Percentiles rank a stretch among this genome's conserved stretches.
Evolutionary conservation across 208 protist genomes (phyloP).

Genomic region (Crithidia sp.): DNA sequence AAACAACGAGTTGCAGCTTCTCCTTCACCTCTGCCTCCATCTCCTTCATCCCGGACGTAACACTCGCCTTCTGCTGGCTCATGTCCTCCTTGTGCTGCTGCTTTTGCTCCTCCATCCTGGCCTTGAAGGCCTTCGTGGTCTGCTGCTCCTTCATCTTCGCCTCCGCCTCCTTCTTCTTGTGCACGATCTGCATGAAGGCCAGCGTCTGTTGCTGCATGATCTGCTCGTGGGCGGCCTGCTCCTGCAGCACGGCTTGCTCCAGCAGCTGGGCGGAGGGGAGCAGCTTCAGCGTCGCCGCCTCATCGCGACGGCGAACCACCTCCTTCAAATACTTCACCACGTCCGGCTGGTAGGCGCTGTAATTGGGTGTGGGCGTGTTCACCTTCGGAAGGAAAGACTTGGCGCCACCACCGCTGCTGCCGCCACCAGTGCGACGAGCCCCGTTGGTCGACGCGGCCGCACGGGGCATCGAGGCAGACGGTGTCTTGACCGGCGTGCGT

Average conservation of each 20-base stretch:
- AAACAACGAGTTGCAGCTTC: conserved; percentile 41
- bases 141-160: conserved; percentile 49
- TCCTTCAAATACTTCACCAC: conserved; percentile 69
- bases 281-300: conserved; percentile 52
- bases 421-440: conserved; percentile 5
- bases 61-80: conserved; percentile 40
- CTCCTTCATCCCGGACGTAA: conserved; percentile 32
- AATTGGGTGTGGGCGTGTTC: conserved; percentile 14
- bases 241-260: conserved; percentile 52
- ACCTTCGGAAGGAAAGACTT: conserved; percentile 25
- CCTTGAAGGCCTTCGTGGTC: conserved; percentile 26
- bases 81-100: conserved; percentile 64
- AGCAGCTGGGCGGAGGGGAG: conserved; percentile 72
- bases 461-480: conserved; percentile 9
- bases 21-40: conserved; percentile 64
- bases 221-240: conserved; percentile 51
- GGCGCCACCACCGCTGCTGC: conserved; percentile 6
- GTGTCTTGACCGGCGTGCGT: conserved; percentile 2
- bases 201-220: conserved; percentile 51
- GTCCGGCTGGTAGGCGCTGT: conserved; percentile 42
- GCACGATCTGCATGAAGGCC: conserved; percentile 40
- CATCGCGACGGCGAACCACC: conserved; percentile 46
- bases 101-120: conserved; percentile 56
- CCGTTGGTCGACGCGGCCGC: conserved; percentile 9
- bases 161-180: conserved; percentile 60